Evolutionary conservation across 2,329 filamentous ascomycete genomes (phyloP).

Genomic region (Fusarium sororula): DNA sequence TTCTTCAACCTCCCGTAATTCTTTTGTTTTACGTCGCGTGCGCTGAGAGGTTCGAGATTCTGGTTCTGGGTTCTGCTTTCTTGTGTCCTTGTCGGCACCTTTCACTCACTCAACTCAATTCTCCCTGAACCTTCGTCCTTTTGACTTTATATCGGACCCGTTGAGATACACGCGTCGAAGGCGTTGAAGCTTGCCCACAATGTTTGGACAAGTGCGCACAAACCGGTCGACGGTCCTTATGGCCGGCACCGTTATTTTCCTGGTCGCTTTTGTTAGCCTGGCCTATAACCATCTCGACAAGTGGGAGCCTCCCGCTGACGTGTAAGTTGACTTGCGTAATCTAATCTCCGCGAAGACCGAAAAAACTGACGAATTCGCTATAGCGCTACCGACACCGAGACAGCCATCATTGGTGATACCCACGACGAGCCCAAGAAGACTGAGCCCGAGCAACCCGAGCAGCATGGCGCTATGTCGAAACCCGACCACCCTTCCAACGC

Average conservation of each 20-base stretch:
- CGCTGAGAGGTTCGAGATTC: conserved; percentile 25
- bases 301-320: conserved; percentile 40
- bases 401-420: conserved; percentile 19
- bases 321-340: conserved; percentile 26
- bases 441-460: conserved; percentile 5
- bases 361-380: conserved; percentile 10
- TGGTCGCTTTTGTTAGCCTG: conserved; percentile 46
- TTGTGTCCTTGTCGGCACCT: conserved; percentile 34
- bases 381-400: conserved; percentile 37
- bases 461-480: conserved; percentile 27
- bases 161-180: conserved; percentile 1
- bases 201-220: conserved; percentile 46
- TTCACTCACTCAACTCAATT: conserved; percentile 19
- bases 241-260: conserved; percentile 45
- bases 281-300: conserved; percentile 47
- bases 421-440: conserved; percentile 9
- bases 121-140: background rate
- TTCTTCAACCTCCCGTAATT: conserved; percentile 16
- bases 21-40: conserved; percentile 18
- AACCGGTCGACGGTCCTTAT: conserved; percentile 44
- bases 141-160: background rate
- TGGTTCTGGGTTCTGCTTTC: conserved; percentile 13
- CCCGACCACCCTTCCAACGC: conserved; percentile 23
- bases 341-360: background rate
- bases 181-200: conserved; percentile 42